Evolutionary conservation across 2,329 filamentous ascomycete species (phyloP).

Genomic region (Aquanectria penicillioides): DNA sequence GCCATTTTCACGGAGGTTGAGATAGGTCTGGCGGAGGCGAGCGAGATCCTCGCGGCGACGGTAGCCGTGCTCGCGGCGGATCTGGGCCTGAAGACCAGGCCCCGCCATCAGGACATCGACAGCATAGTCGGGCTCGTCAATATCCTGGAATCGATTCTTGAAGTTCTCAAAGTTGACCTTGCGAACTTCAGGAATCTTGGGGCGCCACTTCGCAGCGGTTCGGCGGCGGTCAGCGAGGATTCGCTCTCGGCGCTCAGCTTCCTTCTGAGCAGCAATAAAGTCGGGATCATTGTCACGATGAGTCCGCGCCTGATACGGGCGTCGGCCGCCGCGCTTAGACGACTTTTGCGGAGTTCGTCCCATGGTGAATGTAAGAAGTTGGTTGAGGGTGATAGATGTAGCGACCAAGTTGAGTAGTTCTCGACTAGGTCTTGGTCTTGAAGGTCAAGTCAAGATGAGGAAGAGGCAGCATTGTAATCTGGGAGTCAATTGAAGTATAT

Average conservation of each 20-base stretch:
- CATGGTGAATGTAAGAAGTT: constrained; percentile 21
- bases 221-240: constrained; percentile 49
- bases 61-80: constrained; percentile 50
- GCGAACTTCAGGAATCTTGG: constrained; percentile 53
- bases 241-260: constrained; percentile 49
- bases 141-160: constrained; percentile 52
- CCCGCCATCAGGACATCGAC: constrained; percentile 53
- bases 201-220: constrained; percentile 50
- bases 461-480: no score
- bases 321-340: constrained; percentile 22
- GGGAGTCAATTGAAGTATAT: no score
- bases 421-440: no score
- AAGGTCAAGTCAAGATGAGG: no score
- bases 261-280: constrained; percentile 45
- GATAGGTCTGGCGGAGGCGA: constrained; percentile 46
- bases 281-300: constrained; percentile 42
- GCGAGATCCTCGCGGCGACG: constrained; percentile 50
- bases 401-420: no score
- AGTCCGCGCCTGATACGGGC: neutral
- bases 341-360: constrained; percentile 24
- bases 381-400: no score
- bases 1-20: constrained; percentile 19
- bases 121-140: constrained; percentile 49
- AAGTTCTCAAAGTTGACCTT: constrained; percentile 55
- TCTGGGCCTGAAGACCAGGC: constrained; percentile 47